Evolutionary conservation across 108 stramenopile species (phyloP), one percentile per base, ranked within the genome.

Genomic region (Skeletonema tropicum): DNA sequence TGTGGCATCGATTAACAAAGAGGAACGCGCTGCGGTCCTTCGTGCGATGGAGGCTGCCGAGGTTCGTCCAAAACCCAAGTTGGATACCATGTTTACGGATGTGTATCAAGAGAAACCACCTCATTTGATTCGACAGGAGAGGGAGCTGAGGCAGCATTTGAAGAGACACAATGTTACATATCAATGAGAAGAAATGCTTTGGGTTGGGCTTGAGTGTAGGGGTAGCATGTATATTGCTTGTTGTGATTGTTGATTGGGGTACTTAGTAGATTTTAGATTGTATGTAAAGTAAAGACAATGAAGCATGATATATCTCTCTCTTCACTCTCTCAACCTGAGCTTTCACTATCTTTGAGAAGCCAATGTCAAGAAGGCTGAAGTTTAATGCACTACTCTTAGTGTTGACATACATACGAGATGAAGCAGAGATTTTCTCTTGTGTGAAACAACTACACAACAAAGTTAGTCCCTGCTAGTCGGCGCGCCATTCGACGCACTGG

Each of bases 61-160:
- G 84, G 71, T 76, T 30, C 94, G 92, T 61, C 80, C 86, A 6
- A 77, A 74, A 41, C 97, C 98, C 10, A 71, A 85, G 8, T 13
- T 98, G 26, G 69, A 76, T 41, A 83, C 83, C 12, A 83, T 99
- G 67, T 99, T 99, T 70, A 84, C 85, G 12, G 99, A 99, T 70
- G 98, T 99, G 6, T 99, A 98, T 84, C 46, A 89, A 15, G 92
- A 94, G 57, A 89, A 91, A 73, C 97, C 99, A 14, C 81, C 66
- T 8, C 90, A 98, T 70, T 71, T 99, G 42, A 59, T 84, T 42
- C 76, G 86, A 59, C 98, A 99, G 76, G 90, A 96, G 78, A 70
- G 62, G 3, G 88, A 84, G 70, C 86, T 90, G 23, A 57, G 61
- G 30, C 66, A 63, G 49, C 97, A 98, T 71, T 70, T 98, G 30